These are phyloP conservation scores for Epichloe baconii DNA, from an alignment of 2,329 filamentous ascomycete species.

Conservation along the genomic window DNA sequence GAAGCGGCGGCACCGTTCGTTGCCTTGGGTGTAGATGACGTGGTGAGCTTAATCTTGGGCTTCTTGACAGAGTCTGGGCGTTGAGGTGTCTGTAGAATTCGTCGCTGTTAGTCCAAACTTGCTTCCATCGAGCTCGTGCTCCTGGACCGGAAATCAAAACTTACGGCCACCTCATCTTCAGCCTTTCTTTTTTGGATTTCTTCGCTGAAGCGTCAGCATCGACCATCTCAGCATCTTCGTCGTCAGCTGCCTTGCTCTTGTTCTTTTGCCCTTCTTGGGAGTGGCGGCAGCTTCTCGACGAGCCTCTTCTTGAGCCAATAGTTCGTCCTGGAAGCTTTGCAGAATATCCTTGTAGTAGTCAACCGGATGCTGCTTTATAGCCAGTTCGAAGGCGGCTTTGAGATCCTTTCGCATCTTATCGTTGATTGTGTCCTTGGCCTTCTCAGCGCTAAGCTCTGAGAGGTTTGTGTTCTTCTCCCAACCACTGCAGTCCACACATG, in stretches of 20 bases:
- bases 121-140: not conserved
- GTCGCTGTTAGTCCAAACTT: not conserved
- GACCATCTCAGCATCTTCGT: constrained; percentile 48
- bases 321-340: constrained; percentile 52
- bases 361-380: constrained; percentile 63
- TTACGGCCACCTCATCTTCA: constrained; percentile 52
- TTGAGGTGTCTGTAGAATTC: constrained; percentile 34
- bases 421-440: constrained; percentile 53
- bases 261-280: constrained; percentile 30
- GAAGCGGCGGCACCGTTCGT: constrained; percentile 41
- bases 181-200: constrained; percentile 66
- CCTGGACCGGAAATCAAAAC: constrained; percentile 4
- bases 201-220: constrained; percentile 52
- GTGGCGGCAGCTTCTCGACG: constrained; percentile 27
- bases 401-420: constrained; percentile 74
- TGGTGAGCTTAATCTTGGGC: constrained; percentile 52
- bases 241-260: constrained; percentile 39
- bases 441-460: constrained; percentile 60
- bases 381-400: constrained; percentile 66
- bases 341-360: constrained; percentile 76
- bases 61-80: constrained; percentile 52
- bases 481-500: constrained; percentile 41
- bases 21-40: constrained; percentile 54
- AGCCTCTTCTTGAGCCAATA: constrained; percentile 41
- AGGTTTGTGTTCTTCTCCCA: constrained; percentile 85